These are phyloP conservation scores for Mortierella sp. DNA, from an alignment of 371 early-diverging fungal genomes.

Conservation along the genomic window DNA sequence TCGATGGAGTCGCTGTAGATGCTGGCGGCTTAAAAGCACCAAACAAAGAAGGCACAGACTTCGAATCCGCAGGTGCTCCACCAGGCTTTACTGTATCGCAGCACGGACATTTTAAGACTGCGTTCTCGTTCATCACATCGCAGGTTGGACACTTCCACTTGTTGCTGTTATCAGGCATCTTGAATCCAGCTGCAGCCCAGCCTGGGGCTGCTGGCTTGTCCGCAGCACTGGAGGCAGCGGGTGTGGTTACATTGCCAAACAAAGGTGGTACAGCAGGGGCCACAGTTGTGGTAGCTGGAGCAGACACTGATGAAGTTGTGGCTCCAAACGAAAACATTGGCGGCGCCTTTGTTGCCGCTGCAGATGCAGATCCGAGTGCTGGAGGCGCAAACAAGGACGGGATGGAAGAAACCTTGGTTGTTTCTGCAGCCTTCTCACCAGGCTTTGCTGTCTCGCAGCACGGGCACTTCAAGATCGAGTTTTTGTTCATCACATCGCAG, in stretches of 20 bases:
- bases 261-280: not conserved
- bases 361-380: not conserved
- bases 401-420: not conserved
- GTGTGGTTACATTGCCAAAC: slow-evolving; percentile 3
- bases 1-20: slow-evolving; percentile 1
- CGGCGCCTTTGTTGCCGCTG: not conserved
- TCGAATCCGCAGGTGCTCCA: not conserved
- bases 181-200: slow-evolving; percentile 17
- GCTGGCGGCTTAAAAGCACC: slow-evolving; percentile 11
- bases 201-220: not conserved
- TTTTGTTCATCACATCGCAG: slow-evolving; percentile 28
- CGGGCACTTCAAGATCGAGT: slow-evolving; percentile 19
- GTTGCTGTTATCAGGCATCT: slow-evolving; percentile 14
- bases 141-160: slow-evolving; percentile 50
- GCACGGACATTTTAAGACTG: slow-evolving; percentile 20
- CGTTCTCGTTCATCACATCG: slow-evolving; percentile 27
- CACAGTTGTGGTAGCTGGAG: slow-evolving; percentile 6
- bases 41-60: slow-evolving; percentile 6
- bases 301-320: not conserved
- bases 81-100: slow-evolving; percentile 31
- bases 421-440: not conserved
- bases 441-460: slow-evolving; percentile 36
- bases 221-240: not conserved
- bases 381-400: not conserved
- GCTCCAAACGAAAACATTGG: not conserved